Evolutionary conservation across 1,284 basidiomycete genomes (phyloP).

Genomic region (Xanthoconium separans): DNA sequence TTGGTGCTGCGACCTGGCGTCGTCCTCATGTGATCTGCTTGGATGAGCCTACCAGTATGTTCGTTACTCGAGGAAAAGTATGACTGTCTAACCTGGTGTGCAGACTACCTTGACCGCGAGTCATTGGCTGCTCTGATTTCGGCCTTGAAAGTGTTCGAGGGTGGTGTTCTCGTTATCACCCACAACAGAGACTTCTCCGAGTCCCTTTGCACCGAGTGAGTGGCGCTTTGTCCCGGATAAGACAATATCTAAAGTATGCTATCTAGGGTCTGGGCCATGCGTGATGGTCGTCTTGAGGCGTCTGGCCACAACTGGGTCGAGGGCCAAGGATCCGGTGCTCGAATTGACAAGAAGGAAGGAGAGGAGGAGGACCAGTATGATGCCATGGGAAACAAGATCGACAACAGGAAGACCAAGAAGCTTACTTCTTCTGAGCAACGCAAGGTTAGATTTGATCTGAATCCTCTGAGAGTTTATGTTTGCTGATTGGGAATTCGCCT

Average conservation of each 20-base stretch:
- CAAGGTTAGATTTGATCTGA: slow-evolving; percentile 44
- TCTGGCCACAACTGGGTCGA: slow-evolving; percentile 99
- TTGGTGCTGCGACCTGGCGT: slow-evolving; percentile 98
- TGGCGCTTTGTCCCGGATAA: slow-evolving; percentile 30
- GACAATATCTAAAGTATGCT: not conserved
- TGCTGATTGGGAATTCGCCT: slow-evolving; percentile 11
- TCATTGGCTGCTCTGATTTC: slow-evolving; percentile 96
- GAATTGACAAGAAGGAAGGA: slow-evolving; percentile 87
- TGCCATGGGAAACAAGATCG: slow-evolving; percentile 96
- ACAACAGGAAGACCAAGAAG: slow-evolving; percentile 84
- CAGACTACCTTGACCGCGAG: slow-evolving; percentile 96
- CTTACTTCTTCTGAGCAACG: slow-evolving; percentile 76
- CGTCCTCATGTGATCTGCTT: slow-evolving; percentile 97
- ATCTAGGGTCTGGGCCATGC: slow-evolving; percentile 87
- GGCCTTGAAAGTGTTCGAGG: slow-evolving; percentile 94
- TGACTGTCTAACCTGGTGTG: slow-evolving; percentile 7
- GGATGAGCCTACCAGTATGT: slow-evolving; percentile 92
- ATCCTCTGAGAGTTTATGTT: slow-evolving; percentile 15
- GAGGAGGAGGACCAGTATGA: slow-evolving; percentile 90
- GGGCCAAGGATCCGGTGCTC: slow-evolving; percentile 88
- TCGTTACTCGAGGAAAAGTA: not conserved
- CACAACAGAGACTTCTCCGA: slow-evolving; percentile 99
- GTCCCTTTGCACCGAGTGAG: slow-evolving; percentile 79
- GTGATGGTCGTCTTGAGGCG: slow-evolving; percentile 87
- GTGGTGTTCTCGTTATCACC: slow-evolving; percentile 95